These are phyloP conservation scores for Leccinum imitatum DNA, from an alignment of 768 basidiomycete genomes.

Conservation along the genomic window DNA sequence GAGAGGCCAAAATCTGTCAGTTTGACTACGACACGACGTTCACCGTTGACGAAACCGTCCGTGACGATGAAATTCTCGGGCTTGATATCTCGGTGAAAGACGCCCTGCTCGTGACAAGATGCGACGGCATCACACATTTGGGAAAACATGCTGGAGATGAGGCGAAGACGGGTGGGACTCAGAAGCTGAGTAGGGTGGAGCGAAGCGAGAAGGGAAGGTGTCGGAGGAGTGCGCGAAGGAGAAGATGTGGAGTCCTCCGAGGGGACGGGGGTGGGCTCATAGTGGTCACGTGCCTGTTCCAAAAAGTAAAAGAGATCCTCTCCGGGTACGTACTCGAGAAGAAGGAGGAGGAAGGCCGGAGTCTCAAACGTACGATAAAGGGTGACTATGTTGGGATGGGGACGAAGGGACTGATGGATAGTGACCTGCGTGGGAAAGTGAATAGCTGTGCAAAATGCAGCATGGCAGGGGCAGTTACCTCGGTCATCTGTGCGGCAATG, in stretches of 20 bases:
- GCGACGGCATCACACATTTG: constrained; percentile 99
- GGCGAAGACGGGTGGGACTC: constrained; percentile 80
- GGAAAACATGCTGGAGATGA: constrained; percentile 95
- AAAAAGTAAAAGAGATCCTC: constrained; percentile 98
- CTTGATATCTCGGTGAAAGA: constrained; percentile 98
- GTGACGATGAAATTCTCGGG: constrained; percentile 98
- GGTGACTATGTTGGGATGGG: constrained; percentile 93
- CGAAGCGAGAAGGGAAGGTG: constrained; percentile 87
- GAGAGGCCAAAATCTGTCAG: constrained; percentile 96
- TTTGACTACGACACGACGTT: constrained; percentile 93
- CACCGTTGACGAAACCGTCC: constrained; percentile 66
- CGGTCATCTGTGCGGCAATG: constrained; percentile 85
- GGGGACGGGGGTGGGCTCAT: constrained; percentile 47
- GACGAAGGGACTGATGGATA: constrained; percentile 89
- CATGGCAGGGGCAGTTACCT: constrained; percentile 49
- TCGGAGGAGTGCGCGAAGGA: constrained; percentile 79
- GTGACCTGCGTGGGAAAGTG: constrained; percentile 57
- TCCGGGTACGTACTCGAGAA: constrained; percentile 94
- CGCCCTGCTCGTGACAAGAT: constrained; percentile 85
- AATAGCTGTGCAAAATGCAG: constrained; percentile 5
- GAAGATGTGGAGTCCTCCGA: constrained; percentile 17
- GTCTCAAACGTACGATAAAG: constrained; percentile 94
- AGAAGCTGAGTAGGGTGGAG: constrained; percentile 79
- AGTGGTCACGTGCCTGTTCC: constrained; percentile 91
- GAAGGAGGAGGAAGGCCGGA: constrained; percentile 82